These are phyloP conservation scores for Diaporthe sp. DNA, from an alignment of 2,329 filamentous ascomycete species.

Conservation along the genomic window DNA sequence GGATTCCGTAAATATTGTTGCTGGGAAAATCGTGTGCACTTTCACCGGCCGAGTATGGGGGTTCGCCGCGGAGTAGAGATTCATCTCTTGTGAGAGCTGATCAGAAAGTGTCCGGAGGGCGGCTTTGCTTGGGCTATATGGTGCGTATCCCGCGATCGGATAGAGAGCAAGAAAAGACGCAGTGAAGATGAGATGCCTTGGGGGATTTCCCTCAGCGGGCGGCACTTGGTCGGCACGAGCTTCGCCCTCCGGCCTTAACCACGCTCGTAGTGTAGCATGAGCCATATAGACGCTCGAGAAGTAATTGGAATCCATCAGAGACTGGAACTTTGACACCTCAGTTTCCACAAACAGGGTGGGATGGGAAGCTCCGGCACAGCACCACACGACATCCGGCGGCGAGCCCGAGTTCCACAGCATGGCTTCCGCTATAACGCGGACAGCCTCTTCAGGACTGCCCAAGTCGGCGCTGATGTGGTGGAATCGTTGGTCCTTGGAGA, in stretches of 20 bases:
- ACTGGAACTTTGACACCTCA: conserved; percentile 49
- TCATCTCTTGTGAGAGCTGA: conserved; percentile 71
- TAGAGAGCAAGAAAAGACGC: conserved; percentile 72
- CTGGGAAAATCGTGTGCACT: conserved; percentile 75
- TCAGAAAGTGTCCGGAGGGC: conserved; percentile 77
- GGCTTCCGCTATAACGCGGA: conserved; percentile 69
- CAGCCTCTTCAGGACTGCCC: conserved; percentile 67
- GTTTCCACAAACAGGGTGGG: conserved; percentile 56
- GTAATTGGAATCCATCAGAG: conserved; percentile 57
- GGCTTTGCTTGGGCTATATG: conserved; percentile 76
- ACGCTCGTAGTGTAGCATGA: conserved; percentile 49
- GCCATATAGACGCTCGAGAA: conserved; percentile 56
- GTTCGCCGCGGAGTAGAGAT: conserved; percentile 51
- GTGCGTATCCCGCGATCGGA: conserved; percentile 73
- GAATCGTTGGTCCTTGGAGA: conserved; percentile 69
- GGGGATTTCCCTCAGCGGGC: conserved; percentile 57
- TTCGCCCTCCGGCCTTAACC: conserved; percentile 44
- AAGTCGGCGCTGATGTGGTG: conserved; percentile 76
- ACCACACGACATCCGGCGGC: conserved; percentile 76
- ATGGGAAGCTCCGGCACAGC: conserved; percentile 74
- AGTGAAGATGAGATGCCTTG: conserved; percentile 77
- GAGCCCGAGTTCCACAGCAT: conserved; percentile 72
- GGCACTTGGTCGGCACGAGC: neutral
- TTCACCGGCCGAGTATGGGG: conserved; percentile 56
- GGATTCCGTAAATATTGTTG: conserved; percentile 72